Percentiles rank a stretch among this genome's conserved stretches.
phyloP scores from a whole-genome alignment of 306 rosid species.

The Pterocarpus macrocarpus region DNA sequence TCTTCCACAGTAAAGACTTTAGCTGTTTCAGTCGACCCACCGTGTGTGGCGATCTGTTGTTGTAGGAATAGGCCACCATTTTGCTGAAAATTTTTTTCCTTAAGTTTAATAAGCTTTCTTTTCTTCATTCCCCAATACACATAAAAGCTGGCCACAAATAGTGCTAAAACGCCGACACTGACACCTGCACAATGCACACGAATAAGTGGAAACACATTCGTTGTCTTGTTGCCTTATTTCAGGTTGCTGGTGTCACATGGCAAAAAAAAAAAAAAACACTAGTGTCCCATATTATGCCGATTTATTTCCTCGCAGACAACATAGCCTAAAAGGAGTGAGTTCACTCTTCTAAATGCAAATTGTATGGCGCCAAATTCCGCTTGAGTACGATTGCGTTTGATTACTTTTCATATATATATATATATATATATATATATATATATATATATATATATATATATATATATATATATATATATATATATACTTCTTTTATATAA shows the following conservation, averaged over 20 bases:
- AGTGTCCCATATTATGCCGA: no score
- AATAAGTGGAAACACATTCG: not conserved
- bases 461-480: no score
- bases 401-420: no score
- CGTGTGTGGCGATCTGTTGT: conserved; percentile 37
- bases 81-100: conserved; percentile 45
- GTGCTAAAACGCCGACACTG: not conserved
- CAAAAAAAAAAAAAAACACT: not conserved
- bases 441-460: no score
- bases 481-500: no score
- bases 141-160: conserved; percentile 39
- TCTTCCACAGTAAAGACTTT: conserved; percentile 51
- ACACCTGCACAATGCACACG: conserved; percentile 35
- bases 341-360: no score
- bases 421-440: no score
- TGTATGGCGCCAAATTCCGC: no score
- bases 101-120: conserved; percentile 45
- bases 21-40: not conserved
- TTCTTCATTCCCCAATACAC: conserved; percentile 36
- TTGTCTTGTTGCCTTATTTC: not conserved
- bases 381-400: no score
- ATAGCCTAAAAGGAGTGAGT: no score
- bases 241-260: not conserved
- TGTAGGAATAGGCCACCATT: conserved; percentile 58
- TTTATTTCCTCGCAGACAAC: no score